Percentiles rank a stretch among this genome's conserved stretches.
These are phyloP conservation scores for Yarrowia galli DNA, from an alignment of 1,139 yeast genomes.

Conservation along the genomic window DNA sequence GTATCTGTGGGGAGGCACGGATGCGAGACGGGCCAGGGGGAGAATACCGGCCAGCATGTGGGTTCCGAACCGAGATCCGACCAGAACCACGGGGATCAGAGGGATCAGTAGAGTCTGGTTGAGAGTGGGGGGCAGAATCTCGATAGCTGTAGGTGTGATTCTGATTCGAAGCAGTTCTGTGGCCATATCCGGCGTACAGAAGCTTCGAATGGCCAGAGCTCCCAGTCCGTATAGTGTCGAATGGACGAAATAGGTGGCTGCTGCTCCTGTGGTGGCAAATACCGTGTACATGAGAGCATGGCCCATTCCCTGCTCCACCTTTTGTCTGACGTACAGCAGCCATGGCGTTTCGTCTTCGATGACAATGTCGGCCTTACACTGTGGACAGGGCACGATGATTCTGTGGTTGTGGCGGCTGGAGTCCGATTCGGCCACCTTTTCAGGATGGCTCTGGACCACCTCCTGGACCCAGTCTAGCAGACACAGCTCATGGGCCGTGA, in stretches of 20 bases:
- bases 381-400: conserved; percentile 53
- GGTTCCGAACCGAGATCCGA: conserved; percentile 8
- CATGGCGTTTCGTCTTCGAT: conserved; percentile 42
- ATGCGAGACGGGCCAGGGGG: conserved; percentile 21
- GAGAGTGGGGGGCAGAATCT: conserved; percentile 34
- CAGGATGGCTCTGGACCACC: conserved; percentile 46
- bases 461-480: conserved; percentile 56
- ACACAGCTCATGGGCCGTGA: conserved; percentile 57
- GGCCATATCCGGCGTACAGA: conserved; percentile 34
- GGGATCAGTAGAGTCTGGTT: conserved; percentile 31
- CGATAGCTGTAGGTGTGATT: conserved; percentile 32
- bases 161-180: conserved; percentile 33
- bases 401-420: conserved; percentile 34
- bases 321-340: conserved; percentile 27
- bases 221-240: conserved; percentile 31
- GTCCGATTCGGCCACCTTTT: conserved; percentile 41
- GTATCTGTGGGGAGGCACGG: conserved; percentile 24
- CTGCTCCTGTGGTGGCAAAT: conserved; percentile 34
- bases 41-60: conserved; percentile 5
- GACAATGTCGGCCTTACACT: conserved; percentile 53
- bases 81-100: conserved; percentile 21
- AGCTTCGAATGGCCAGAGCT: conserved; percentile 20
- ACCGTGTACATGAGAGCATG: conserved; percentile 25
- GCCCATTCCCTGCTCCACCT: conserved; percentile 33
- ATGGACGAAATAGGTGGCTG: conserved; percentile 28